A percentile compares a stretch with the other conserved stretches of the same genome.
These are phyloP conservation scores for Phytopythium aichiense DNA, from an alignment of 352 stramenopile species.

Conservation along the genomic window DNA sequence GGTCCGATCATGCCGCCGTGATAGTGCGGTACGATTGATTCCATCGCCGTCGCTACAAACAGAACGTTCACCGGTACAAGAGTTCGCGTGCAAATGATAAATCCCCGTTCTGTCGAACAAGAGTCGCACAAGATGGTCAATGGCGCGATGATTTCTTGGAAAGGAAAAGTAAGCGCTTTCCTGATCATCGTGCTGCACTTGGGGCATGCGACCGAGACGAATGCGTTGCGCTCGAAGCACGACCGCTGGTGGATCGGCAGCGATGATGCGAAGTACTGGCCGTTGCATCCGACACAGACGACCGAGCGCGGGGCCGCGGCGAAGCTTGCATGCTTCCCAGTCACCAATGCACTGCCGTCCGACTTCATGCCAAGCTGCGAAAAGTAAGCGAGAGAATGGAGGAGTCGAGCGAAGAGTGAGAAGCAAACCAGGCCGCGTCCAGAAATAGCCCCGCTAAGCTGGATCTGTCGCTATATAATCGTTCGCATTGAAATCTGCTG, in stretches of 20 bases:
- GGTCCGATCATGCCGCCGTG: neutral
- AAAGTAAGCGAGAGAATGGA: neutral
- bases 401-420: neutral
- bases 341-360: neutral
- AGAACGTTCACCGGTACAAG: conserved; percentile 12
- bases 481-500: neutral
- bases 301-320: conserved; percentile 17
- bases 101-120: conserved; percentile 17
- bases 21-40: too few species aligned
- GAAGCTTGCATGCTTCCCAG: neutral
- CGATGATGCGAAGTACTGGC: conserved; percentile 57
- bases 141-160: neutral
- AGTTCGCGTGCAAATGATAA: conserved; percentile 18
- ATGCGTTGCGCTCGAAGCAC: conserved; percentile 62
- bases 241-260: conserved; percentile 69
- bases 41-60: neutral
- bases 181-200: conserved; percentile 31
- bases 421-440: neutral
- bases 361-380: neutral
- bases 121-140: conserved; percentile 2
- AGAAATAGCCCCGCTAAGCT: neutral
- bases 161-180: conserved; percentile 10
- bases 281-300: conserved; percentile 40
- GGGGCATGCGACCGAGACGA: conserved; percentile 40
- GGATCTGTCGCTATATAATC: conserved; percentile 1